Evolutionary conservation across 2,329 filamentous ascomycete genomes (phyloP).

Genomic region (Aspergillus sp.): DNA sequence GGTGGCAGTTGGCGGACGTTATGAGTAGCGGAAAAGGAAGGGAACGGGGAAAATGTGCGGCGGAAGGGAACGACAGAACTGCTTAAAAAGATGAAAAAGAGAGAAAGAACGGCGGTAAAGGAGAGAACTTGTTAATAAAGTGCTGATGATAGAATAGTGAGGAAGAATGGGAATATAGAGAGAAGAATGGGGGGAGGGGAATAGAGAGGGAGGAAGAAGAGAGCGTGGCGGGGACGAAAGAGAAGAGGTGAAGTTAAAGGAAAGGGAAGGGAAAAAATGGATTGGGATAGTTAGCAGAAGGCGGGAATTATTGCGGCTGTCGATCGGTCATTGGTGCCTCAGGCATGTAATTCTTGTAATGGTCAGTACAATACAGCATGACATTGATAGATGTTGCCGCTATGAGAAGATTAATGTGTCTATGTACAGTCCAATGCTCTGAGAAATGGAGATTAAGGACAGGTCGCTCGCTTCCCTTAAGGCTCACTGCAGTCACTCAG

Average conservation of each 20-base stretch:
- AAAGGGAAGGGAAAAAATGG: conserved; percentile 9
- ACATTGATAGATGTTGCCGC: too few species aligned
- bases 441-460: too few species aligned
- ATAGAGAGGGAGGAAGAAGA: conserved; percentile 10
- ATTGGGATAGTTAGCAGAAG: conserved; percentile 11
- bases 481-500: too few species aligned
- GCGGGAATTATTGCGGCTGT: conserved; percentile 10
- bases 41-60: conserved; percentile 4
- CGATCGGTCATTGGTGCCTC: background rate
- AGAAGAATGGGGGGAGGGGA: conserved; percentile 6
- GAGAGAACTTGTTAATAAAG: conserved; percentile 5
- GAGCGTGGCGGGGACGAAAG: conserved; percentile 7
- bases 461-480: too few species aligned
- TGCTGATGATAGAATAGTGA: background rate
- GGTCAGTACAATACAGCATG: background rate
- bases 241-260: conserved; percentile 6
- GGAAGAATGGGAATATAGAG: conserved; percentile 4
- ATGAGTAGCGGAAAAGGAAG: conserved; percentile 1
- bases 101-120: conserved; percentile 7
- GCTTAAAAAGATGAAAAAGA: conserved; percentile 8
- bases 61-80: conserved; percentile 12
- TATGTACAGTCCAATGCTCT: too few species aligned
- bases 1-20: too few species aligned
- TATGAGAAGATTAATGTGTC: too few species aligned
- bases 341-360: background rate